Evolutionary conservation across 164 flowering plant species (phyloP), one percentile per base, ranked within the genome.

Genomic region (Vitis cinerea): DNA sequence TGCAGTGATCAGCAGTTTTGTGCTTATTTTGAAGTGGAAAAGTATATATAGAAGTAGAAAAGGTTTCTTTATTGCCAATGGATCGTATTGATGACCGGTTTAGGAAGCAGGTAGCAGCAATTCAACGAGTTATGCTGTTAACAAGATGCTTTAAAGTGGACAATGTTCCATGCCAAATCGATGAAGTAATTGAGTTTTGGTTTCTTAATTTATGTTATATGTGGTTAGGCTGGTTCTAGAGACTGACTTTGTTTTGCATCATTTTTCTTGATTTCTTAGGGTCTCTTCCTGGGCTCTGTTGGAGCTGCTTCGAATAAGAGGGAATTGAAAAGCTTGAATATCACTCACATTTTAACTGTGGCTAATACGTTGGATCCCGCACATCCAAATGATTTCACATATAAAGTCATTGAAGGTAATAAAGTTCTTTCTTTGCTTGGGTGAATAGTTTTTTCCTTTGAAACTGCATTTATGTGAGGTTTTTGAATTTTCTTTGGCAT

Each of bases 201-300:
- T 54, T 19, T 50, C 30, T 2, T 14, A 47, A 15, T 59, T 44
- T 16, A 5, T 48, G 4, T 55, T 9, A 11, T 56, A 29, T 64
- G 14, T 51, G 13, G 47, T 50, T 16, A 3, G 30, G 13, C 19
- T 30, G 17, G 54, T 65, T 29, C 1, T 27, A n/a, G 15, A 29
- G 31, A 10, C 9, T 64, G 54, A 37, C 7, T 3, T 3, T 37
- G 27, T 64, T 2, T 9, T 52, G 6, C 3, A n/a, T 58, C 10
- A 19, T 61, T 23, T 63, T 68, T 53, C 30, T 52, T 23, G 17
- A 50, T 65, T 65, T 66, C 53, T 53, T 59, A 94, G 99, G 97
- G 94, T 79, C 88, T 90, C 50, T 89, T 77, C 80, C 73, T 94
- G 80, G 97, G 98, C 49, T 90, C 97, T 7, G n/a, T 88, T 65